Evolutionary conservation across 768 basidiomycete genomes (phyloP).

Genomic region (Suillus spraguei): DNA sequence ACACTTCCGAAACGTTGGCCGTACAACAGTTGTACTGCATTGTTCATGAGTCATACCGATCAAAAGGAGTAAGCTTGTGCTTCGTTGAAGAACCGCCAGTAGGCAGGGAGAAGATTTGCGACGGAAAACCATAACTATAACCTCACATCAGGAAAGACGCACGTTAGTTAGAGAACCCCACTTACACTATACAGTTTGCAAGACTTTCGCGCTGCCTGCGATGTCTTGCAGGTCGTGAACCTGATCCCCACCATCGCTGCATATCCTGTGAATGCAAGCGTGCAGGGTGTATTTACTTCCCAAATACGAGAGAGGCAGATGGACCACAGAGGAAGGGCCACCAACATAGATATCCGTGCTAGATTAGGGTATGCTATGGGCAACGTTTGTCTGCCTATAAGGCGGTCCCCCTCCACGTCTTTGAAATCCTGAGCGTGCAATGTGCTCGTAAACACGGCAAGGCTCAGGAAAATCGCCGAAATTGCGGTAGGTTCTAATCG

Average conservation of each 20-base stretch:
- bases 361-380: slow-evolving; percentile 40
- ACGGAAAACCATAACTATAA: slow-evolving; percentile 12
- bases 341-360: slow-evolving; percentile 19
- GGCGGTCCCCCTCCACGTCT: slow-evolving; percentile 42
- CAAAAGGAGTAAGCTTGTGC: background rate
- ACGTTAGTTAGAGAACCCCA: background rate
- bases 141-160: background rate
- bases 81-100: slow-evolving; percentile 13
- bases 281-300: slow-evolving; percentile 18
- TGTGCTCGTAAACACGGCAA: slow-evolving; percentile 33
- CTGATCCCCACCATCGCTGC: slow-evolving; percentile 21
- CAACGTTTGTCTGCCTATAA: slow-evolving; percentile 39
- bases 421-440: slow-evolving; percentile 35
- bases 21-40: background rate
- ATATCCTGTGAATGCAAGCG: slow-evolving; percentile 20
- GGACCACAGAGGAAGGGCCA: slow-evolving; percentile 29
- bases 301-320: slow-evolving; percentile 25
- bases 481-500: slow-evolving; percentile 14
- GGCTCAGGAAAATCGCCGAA: slow-evolving; percentile 30
- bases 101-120: slow-evolving; percentile 15
- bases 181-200: slow-evolving; percentile 28
- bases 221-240: slow-evolving; percentile 21
- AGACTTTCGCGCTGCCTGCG: slow-evolving; percentile 23
- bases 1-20: background rate
- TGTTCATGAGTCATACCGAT: background rate